These are phyloP conservation scores for Phaeosphaeria sp. DNA, from an alignment of 2,329 filamentous ascomycete genomes.

Conservation along the genomic window DNA sequence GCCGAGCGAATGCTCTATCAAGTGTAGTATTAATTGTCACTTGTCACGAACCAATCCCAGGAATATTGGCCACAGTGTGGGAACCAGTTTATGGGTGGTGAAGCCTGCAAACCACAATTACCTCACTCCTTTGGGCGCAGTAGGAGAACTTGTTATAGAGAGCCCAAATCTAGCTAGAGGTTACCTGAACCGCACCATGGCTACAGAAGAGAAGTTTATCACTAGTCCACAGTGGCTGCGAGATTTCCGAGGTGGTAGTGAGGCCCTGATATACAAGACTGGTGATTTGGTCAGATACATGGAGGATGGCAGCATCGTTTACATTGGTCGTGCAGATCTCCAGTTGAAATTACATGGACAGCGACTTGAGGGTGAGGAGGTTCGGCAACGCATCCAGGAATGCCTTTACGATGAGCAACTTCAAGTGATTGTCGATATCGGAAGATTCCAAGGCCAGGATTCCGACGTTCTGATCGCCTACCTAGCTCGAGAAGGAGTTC, in stretches of 20 bases:
- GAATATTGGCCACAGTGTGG: background rate
- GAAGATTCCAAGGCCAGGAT: background rate
- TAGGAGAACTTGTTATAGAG: background rate
- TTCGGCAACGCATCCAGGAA: background rate
- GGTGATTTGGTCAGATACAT: background rate
- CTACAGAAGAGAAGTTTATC: background rate
- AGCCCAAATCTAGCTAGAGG: background rate
- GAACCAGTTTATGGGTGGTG: background rate
- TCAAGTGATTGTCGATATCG: background rate
- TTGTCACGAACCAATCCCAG: background rate
- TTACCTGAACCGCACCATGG: background rate
- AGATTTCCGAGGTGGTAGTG: background rate
- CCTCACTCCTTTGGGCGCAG: background rate
- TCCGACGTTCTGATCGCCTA: background rate
- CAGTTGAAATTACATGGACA: background rate
- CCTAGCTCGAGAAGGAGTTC: background rate
- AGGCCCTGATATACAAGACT: background rate
- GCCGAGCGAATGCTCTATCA: background rate
- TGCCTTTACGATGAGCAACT: background rate
- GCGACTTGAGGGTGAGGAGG: background rate
- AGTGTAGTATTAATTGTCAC: background rate
- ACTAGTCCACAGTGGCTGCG: background rate
- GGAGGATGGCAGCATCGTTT: background rate
- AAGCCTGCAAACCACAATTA: background rate
- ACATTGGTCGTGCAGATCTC: background rate